These are phyloP conservation scores for Furcasterigmium furcatum DNA, from an alignment of 2,329 filamentous ascomycete genomes.

Conservation along the genomic window DNA sequence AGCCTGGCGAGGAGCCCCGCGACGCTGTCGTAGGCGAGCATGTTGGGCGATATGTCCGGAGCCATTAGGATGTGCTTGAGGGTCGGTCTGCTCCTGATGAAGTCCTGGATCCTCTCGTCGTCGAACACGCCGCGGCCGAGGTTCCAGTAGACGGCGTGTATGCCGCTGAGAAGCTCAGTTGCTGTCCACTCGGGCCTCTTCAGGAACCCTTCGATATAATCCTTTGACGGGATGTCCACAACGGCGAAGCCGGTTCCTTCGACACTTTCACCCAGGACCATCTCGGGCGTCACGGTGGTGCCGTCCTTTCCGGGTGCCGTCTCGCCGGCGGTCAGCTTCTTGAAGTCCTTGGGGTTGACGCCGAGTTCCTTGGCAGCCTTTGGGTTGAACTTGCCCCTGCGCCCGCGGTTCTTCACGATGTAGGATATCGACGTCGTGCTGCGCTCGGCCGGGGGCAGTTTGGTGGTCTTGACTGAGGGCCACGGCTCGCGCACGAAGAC, in stretches of 20 bases:
- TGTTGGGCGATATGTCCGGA: conserved; percentile 70
- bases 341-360: conserved; percentile 57
- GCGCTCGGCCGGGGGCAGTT: conserved; percentile 66
- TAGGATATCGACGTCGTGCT: conserved; percentile 75
- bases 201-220: conserved; percentile 69
- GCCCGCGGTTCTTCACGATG: conserved; percentile 72
- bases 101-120: conserved; percentile 61
- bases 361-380: conserved; percentile 62
- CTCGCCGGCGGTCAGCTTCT: conserved; percentile 58
- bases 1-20: conserved; percentile 67
- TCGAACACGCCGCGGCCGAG: conserved; percentile 65
- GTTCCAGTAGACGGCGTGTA: conserved; percentile 77
- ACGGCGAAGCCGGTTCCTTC: conserved; percentile 74
- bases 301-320: conserved; percentile 64
- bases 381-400: conserved; percentile 77
- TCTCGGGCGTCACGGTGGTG: conserved; percentile 72
- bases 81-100: conserved; percentile 60
- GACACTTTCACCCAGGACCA: conserved; percentile 71
- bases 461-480: conserved; percentile 64
- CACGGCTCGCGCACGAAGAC: conserved; percentile 76
- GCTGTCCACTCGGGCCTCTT: conserved; percentile 70
- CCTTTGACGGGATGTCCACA: conserved; percentile 69
- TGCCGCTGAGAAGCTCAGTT: conserved; percentile 59
- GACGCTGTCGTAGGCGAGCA: conserved; percentile 65
- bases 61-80: conserved; percentile 78